Base-by-base conservation (phyloP, 139 green algal species). In the Chlorella sp. region DNA sequence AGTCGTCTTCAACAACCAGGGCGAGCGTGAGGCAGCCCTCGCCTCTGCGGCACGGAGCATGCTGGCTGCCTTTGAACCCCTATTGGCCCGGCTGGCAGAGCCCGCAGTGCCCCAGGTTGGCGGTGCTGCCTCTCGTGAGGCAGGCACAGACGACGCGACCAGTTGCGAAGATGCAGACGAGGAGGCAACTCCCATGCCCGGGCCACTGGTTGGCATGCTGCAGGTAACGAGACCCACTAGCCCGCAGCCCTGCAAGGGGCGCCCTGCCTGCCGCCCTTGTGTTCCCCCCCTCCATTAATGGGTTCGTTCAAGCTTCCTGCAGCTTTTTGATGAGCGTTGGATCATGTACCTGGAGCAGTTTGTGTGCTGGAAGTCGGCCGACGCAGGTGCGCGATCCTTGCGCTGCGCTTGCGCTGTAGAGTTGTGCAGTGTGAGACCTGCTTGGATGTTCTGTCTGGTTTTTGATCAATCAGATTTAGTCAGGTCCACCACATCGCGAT, bases 271-370 rank as follows among this genome's bases (percentile, higher is more conserved):
- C 19, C 32, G 58, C 19, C 32, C 34, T 58, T 32, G 41, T 60
- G 41, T 46, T 75, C 36, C n/a, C 36, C 60, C 72, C 41, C 72
- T 60, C n/a, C 19, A 34, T 60, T 46, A 32, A 46, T 11, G 17
- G 24, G 30, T 48, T 62, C 44, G 8, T 8, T 7, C 67, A 74
- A 14, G 67, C 30, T 56, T 85, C 36, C 78, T 95, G 77, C 80
- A 88, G 70, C 58, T 36, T 5, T 98, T 98, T 90, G 96, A 98
- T 73, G 82, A 90, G 30, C 84, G 87, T 24, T 98, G 96, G 96
- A 85, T 95, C 38, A 80, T 87, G n/a, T 98, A 98, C 87, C 89
- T 98, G 83, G 94, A 98, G 85, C 94, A 95, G 82, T 98, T 98
- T 89, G 92, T 94, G 67, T 93, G 92, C 22, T 98, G 96, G 96